Conservation (phyloP, 2,329 filamentous ascomycete genomes). For the Dactylellina cionopaga region DNA sequence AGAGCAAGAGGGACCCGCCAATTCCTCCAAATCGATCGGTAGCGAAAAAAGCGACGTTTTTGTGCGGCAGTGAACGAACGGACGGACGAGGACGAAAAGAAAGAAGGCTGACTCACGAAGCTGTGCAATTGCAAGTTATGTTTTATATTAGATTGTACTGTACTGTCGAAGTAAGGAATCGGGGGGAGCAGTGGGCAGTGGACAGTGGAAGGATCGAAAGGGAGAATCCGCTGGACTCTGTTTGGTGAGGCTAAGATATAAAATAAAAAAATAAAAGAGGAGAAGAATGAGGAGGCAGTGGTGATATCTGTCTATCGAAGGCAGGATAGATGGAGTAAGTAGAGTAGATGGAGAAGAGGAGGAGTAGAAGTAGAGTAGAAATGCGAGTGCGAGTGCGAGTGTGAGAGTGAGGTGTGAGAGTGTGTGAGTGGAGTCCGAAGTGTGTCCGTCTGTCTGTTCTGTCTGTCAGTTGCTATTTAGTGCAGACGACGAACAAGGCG, state of each 20-base stretch:
- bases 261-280: not conserved
- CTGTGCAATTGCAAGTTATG: too few species aligned
- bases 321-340: not conserved
- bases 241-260: not conserved
- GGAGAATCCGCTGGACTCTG: slow-evolving; percentile 3
- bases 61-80: slow-evolving; percentile 50
- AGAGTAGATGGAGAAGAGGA: not conserved
- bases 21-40: slow-evolving; percentile 20
- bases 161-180: too few species aligned
- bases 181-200: too few species aligned
- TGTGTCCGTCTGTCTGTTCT: too few species aligned
- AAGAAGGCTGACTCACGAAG: slow-evolving; percentile 2
- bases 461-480: too few species aligned
- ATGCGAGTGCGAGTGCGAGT: not conserved
- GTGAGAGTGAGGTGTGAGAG: not conserved
- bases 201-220: not conserved
- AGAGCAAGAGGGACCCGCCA: slow-evolving; percentile 33
- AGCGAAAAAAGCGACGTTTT: slow-evolving; percentile 46
- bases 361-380: not conserved
- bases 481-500: not conserved
- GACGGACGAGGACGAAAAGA: too few species aligned
- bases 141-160: too few species aligned
- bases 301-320: too few species aligned
- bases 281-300: not conserved
- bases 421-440: not conserved